phyloP scores from a whole-genome alignment of 2,329 filamentous ascomycete species.

The Aphanocladium album region DNA sequence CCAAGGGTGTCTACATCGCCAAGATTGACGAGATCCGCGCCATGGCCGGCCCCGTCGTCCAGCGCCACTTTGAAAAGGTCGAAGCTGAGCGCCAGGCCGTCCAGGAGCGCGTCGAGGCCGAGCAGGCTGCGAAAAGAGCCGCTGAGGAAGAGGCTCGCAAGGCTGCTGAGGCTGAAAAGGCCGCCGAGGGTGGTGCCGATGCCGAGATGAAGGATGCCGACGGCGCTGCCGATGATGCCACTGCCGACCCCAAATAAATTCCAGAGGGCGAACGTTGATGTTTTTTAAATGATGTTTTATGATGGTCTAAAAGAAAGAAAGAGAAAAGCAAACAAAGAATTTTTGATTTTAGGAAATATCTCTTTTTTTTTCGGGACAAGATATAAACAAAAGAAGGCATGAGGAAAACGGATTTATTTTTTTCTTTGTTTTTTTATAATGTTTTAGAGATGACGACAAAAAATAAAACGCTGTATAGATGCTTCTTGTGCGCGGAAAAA shows the following conservation, averaged over 20 bases:
- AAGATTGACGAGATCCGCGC: constrained; percentile 96
- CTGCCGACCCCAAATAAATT: constrained; percentile 32
- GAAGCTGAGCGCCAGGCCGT: constrained; percentile 78
- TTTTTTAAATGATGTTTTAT: constrained; percentile 18
- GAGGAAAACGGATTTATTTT: constrained; percentile 5
- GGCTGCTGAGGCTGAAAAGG: constrained; percentile 47
- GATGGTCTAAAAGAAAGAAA: constrained; percentile 13
- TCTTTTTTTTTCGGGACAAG: constrained; percentile 8
- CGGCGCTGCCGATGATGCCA: constrained; percentile 37
- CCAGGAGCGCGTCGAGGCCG: constrained; percentile 72
- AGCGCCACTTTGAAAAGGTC: constrained; percentile 92
- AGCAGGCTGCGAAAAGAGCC: constrained; percentile 69
- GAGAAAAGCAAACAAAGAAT: constrained; percentile 15
- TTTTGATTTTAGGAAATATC: constrained; percentile 1
- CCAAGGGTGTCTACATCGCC: constrained; percentile 87
- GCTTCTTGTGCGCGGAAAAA: neutral
- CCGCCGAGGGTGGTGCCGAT: constrained; percentile 44
- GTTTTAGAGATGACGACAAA: constrained; percentile 14
- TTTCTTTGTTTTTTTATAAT: constrained; percentile 12
- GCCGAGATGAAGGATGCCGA: constrained; percentile 62
- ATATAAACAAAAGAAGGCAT: constrained; percentile 13
- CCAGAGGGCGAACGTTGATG: neutral
- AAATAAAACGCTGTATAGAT: constrained; percentile 12
- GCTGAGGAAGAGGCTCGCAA: constrained; percentile 52
- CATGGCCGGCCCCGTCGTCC: constrained; percentile 83